Evolutionary conservation across 2,329 filamentous ascomycete species (phyloP).

Genomic region (Fusarium chuoi): DNA sequence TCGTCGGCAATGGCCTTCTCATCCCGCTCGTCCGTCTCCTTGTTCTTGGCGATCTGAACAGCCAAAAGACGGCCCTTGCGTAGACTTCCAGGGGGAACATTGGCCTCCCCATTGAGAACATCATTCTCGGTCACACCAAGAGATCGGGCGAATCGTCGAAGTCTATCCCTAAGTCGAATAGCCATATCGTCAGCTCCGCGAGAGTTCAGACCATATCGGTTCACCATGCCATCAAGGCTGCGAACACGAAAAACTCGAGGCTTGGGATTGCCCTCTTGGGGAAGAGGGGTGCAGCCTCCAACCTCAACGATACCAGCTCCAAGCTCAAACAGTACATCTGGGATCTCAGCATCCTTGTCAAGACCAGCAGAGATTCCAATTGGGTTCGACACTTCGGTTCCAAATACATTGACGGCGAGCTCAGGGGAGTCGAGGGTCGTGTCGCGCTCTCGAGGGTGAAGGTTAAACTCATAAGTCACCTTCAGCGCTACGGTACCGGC

Average conservation of each 20-base stretch:
- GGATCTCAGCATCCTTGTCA: conserved; percentile 93
- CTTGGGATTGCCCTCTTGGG: conserved; percentile 87
- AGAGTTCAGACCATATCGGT: conserved; percentile 95
- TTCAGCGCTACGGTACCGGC: conserved; percentile 77
- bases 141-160: conserved; percentile 79
- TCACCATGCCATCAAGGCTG: conserved; percentile 87
- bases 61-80: conserved; percentile 79
- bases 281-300: conserved; percentile 87
- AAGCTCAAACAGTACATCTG: conserved; percentile 83
- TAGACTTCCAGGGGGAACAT: conserved; percentile 85
- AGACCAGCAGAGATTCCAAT: conserved; percentile 95
- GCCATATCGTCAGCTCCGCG: conserved; percentile 90
- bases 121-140: conserved; percentile 76
- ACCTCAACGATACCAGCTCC: conserved; percentile 92
- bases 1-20: conserved; percentile 81
- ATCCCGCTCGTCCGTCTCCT: conserved; percentile 85
- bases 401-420: conserved; percentile 71
- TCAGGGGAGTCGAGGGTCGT: conserved; percentile 47
- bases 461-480: conserved; percentile 74
- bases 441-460: conserved; percentile 85
- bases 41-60: conserved; percentile 98
- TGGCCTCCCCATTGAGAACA: conserved; percentile 80
- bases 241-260: conserved; percentile 90
- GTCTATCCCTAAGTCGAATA: conserved; percentile 77
- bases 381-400: conserved; percentile 80